Conservation (phyloP, 306 rosid genomes). For the Gastrolobium villosum region DNA sequence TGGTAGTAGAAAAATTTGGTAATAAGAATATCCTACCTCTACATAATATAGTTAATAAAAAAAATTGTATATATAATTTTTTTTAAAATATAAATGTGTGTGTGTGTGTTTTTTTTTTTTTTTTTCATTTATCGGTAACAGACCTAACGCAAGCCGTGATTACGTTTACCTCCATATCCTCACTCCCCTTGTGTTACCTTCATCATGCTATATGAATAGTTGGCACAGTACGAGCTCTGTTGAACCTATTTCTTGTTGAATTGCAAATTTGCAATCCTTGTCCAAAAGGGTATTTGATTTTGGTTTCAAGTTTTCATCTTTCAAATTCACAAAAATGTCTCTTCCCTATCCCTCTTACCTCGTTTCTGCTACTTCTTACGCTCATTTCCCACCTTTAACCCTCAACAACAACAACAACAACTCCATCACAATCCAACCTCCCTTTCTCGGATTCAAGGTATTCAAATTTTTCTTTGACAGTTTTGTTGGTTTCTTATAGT, state of each 20-base stretch:
- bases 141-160: too few species aligned
- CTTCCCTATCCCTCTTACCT: slow-evolving; percentile 58
- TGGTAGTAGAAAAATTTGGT: too few species aligned
- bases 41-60: too few species aligned
- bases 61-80: too few species aligned
- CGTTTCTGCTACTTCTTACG: slow-evolving; percentile 55
- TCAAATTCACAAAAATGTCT: slow-evolving; percentile 53
- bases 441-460: slow-evolving; percentile 61
- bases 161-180: too few species aligned
- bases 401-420: slow-evolving; percentile 40
- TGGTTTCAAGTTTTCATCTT: slow-evolving; percentile 45
- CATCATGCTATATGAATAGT: too few species aligned
- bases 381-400: slow-evolving; percentile 54
- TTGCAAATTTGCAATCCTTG: neutral
- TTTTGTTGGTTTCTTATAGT: neutral
- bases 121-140: too few species aligned
- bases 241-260: slow-evolving; percentile 24
- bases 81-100: too few species aligned
- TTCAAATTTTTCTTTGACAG: neutral
- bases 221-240: neutral
- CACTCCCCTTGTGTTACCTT: too few species aligned
- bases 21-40: too few species aligned
- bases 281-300: slow-evolving; percentile 30
- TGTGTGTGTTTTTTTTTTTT: too few species aligned
- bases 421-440: slow-evolving; percentile 42